phyloP scores from a whole-genome alignment of 805 yeast species.

The Barnettozyma pratensis region DNA sequence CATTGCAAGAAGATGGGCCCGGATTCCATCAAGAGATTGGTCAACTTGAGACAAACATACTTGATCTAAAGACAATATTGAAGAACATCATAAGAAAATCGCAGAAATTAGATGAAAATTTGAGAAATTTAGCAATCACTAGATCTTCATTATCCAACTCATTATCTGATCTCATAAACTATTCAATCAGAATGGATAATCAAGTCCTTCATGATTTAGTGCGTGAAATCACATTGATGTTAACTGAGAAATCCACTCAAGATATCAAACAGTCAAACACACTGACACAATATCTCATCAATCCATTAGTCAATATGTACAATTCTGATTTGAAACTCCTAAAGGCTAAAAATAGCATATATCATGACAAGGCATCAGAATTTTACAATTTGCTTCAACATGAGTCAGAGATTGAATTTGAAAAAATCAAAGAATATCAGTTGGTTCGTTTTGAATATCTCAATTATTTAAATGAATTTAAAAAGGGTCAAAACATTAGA shows the following conservation, averaged over 20 bases:
- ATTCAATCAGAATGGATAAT: slow-evolving; percentile 7
- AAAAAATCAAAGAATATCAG: slow-evolving; percentile 36
- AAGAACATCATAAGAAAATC: slow-evolving; percentile 16
- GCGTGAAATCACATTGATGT: slow-evolving; percentile 10
- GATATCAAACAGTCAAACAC: slow-evolving; percentile 19
- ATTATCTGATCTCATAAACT: slow-evolving; percentile 13
- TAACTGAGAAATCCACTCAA: slow-evolving; percentile 17
- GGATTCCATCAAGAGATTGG: slow-evolving; percentile 7
- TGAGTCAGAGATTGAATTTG: slow-evolving; percentile 29
- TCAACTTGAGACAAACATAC: slow-evolving; percentile 9
- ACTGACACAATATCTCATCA: slow-evolving; percentile 12
- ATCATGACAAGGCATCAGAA: slow-evolving; percentile 9
- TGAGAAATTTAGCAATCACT: slow-evolving; percentile 17
- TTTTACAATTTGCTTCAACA: slow-evolving; percentile 3
- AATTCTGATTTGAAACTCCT: slow-evolving; percentile 19
- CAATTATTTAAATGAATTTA: slow-evolving; percentile 31
- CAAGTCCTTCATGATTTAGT: slow-evolving; percentile 11
- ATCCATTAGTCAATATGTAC: slow-evolving; percentile 14
- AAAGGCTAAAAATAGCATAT: slow-evolving; percentile 9
- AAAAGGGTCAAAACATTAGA: slow-evolving; percentile 21
- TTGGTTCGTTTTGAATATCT: slow-evolving; percentile 41
- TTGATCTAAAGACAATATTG: slow-evolving; percentile 6
- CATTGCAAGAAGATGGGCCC: slow-evolving; percentile 6
- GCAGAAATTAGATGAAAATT: slow-evolving; percentile 15
- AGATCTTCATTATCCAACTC: slow-evolving; percentile 15